Conservation (phyloP, 75 land plant species). For the Chamaecyparis obtusa region DNA sequence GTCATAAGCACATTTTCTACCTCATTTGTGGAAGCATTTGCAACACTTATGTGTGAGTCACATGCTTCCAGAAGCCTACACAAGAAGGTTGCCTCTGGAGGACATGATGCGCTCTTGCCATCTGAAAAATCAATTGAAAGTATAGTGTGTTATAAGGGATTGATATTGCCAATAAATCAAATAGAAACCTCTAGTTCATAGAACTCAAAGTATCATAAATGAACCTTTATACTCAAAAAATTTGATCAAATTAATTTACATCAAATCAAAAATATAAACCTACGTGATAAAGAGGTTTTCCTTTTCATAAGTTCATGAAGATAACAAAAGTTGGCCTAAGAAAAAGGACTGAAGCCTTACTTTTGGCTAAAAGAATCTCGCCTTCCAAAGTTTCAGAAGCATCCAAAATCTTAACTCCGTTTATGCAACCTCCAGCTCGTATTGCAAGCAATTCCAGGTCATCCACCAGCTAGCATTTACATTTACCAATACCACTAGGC, state of each 20-base stretch:
- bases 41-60: slow-evolving; percentile 68
- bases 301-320: neutral
- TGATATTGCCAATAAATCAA: neutral
- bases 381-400: slow-evolving; percentile 26
- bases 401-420: slow-evolving; percentile 22
- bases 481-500: neutral
- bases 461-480: slow-evolving; percentile 54
- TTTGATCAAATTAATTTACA: neutral
- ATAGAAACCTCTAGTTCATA: neutral
- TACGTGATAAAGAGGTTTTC: neutral
- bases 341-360: neutral
- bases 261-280: neutral
- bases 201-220: neutral
- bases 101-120: slow-evolving; percentile 30
- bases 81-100: slow-evolving; percentile 57
- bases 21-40: slow-evolving; percentile 13
- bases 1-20: slow-evolving; percentile 37
- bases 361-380: slow-evolving; percentile 9
- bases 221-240: neutral
- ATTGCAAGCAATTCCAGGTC: slow-evolving; percentile 62
- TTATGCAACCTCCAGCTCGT: slow-evolving; percentile 31
- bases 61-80: slow-evolving; percentile 64
- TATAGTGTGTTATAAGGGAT: neutral
- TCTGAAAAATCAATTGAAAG: slow-evolving; percentile 4
- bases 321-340: neutral